phyloP scores from a whole-genome alignment of 257 asterid species.

The Jacaranda mimosifolia region DNA sequence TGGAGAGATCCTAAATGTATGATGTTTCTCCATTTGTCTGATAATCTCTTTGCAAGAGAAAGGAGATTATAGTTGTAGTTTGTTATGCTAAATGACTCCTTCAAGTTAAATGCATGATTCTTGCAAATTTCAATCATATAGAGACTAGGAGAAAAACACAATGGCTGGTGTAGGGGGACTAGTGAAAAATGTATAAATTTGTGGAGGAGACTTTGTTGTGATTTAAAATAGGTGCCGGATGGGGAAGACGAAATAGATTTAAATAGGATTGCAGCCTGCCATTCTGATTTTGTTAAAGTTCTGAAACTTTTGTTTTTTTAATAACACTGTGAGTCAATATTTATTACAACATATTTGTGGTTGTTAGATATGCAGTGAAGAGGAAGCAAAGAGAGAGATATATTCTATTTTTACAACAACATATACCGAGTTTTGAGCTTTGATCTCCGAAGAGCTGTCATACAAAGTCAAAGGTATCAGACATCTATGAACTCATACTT shows the following conservation, averaged over 20 bases:
- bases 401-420: conserved; percentile 85
- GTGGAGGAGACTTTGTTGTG: neutral
- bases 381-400: conserved; percentile 92
- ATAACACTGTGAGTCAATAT: neutral
- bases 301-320: neutral
- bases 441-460: conserved; percentile 87
- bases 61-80: too few relatives aligned
- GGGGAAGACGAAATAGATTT: conserved; percentile 13
- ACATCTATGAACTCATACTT: too few relatives aligned
- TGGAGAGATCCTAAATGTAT: conserved; percentile 43
- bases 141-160: neutral
- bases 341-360: conserved; percentile 15
- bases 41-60: too few relatives aligned
- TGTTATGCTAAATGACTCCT: too few relatives aligned
- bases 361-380: conserved; percentile 75
- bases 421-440: conserved; percentile 89
- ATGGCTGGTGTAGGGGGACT: neutral
- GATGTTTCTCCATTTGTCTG: too few relatives aligned
- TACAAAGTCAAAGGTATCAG: conserved; percentile 84
- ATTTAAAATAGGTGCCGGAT: neutral
- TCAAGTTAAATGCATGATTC: neutral
- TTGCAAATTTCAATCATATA: conserved; percentile 3
- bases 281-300: conserved; percentile 8
- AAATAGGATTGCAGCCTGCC: neutral
- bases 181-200: neutral